A percentile compares a stretch with the other conserved stretches of the same genome.
Evolutionary conservation across 2,329 filamentous ascomycete genomes (phyloP).

Genomic region (Bipolaris cookei): DNA sequence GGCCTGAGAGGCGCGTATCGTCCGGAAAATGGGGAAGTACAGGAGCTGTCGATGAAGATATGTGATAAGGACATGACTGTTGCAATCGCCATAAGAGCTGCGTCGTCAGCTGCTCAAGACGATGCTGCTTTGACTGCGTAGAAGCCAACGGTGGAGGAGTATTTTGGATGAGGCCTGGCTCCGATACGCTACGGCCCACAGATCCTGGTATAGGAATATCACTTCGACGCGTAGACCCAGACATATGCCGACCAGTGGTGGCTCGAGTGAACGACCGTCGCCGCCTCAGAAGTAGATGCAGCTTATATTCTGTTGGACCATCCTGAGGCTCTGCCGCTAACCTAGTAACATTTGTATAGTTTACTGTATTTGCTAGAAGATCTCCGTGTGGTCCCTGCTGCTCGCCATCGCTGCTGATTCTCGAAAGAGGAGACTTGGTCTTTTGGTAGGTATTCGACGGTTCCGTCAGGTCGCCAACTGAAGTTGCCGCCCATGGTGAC

Average conservation of each 20-base stretch:
- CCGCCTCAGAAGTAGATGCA: slow-evolving; percentile 83
- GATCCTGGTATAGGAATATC: slow-evolving; percentile 38
- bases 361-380: slow-evolving; percentile 20
- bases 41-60: slow-evolving; percentile 75
- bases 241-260: slow-evolving; percentile 66
- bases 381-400: slow-evolving; percentile 6
- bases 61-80: slow-evolving; percentile 91
- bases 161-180: slow-evolving; percentile 34
- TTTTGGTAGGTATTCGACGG: slow-evolving; percentile 25
- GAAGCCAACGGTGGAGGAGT: slow-evolving; percentile 57
- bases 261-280: slow-evolving; percentile 75
- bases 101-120: slow-evolving; percentile 89
- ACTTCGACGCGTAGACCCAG: slow-evolving; percentile 58
- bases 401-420: slow-evolving; percentile 11
- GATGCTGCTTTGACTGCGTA: slow-evolving; percentile 76
- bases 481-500: slow-evolving; percentile 84
- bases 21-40: slow-evolving; percentile 79
- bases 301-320: slow-evolving; percentile 94
- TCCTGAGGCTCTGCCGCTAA: slow-evolving; percentile 91
- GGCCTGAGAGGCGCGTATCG: slow-evolving; percentile 65
- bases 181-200: slow-evolving; percentile 39
- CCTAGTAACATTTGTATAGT: slow-evolving; percentile 64
- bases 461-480: slow-evolving; percentile 25
- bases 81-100: slow-evolving; percentile 94
- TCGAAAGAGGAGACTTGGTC: slow-evolving; percentile 23